Evolutionary conservation across 2,329 filamentous ascomycete genomes (phyloP).

Genomic region (Scedosporium dehoogii): DNA sequence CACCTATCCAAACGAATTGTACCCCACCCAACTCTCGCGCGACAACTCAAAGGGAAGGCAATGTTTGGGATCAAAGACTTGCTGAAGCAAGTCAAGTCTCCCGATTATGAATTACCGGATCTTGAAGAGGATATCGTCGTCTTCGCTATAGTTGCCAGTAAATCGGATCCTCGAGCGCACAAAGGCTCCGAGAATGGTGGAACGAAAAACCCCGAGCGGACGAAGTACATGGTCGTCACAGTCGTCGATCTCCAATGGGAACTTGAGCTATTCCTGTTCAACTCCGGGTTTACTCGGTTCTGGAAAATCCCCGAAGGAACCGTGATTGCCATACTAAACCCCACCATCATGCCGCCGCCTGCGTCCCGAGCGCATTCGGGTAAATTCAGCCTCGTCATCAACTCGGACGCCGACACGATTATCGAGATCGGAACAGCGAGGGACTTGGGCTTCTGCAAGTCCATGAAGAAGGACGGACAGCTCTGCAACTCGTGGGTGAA

Average conservation of each 20-base stretch:
- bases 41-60: constrained; percentile 69
- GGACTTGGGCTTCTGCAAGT: constrained; percentile 83
- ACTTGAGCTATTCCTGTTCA: constrained; percentile 85
- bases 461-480: constrained; percentile 73
- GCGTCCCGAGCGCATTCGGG: constrained; percentile 66
- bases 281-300: constrained; percentile 80
- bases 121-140: constrained; percentile 84
- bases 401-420: constrained; percentile 77
- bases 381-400: constrained; percentile 75
- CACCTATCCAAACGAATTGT: constrained; percentile 78
- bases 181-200: constrained; percentile 33
- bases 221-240: constrained; percentile 88
- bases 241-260: constrained; percentile 86
- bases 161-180: constrained; percentile 67
- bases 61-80: constrained; percentile 71
- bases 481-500: constrained; percentile 81
- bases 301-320: constrained; percentile 94
- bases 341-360: constrained; percentile 79
- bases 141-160: constrained; percentile 77
- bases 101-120: constrained; percentile 70
- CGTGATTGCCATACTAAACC: constrained; percentile 84
- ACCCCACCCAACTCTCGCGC: constrained; percentile 68
- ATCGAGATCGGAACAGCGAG: constrained; percentile 78
- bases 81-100: constrained; percentile 69
- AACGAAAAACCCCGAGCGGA: constrained; percentile 44